Conservation (phyloP, 495 filamentous ascomycete genomes). For the Stereocaulon alpinum region DNA sequence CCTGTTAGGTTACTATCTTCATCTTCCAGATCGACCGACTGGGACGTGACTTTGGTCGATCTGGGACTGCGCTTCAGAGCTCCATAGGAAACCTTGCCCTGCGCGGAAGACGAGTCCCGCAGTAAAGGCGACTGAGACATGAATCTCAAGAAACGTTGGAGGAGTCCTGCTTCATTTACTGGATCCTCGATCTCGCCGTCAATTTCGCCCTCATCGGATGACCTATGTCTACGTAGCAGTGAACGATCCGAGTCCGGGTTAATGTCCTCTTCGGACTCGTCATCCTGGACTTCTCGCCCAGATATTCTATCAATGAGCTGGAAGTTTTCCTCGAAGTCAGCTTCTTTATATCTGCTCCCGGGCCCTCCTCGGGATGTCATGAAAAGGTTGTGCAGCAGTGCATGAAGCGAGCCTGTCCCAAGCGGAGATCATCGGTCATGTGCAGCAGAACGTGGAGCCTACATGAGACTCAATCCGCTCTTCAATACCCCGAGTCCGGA, state of each 20-base stretch:
- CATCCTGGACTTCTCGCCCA: background rate
- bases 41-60: background rate
- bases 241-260: conserved; percentile 10
- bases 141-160: conserved; percentile 1
- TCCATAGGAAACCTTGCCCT: conserved; percentile 9
- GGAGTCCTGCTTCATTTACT: background rate
- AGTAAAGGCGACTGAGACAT: conserved; percentile 17
- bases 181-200: background rate
- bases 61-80: conserved; percentile 3
- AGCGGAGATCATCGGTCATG: conserved; percentile 3
- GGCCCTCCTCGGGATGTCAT: conserved; percentile 5
- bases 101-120: background rate
- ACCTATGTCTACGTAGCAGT: conserved; percentile 9
- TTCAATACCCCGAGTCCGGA: background rate
- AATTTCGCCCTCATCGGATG: background rate
- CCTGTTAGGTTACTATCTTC: background rate
- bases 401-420: background rate
- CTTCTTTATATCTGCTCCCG: background rate
- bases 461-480: background rate
- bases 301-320: background rate
- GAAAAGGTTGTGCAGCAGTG: background rate
- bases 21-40: background rate
- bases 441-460: background rate
- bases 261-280: background rate
- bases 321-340: background rate